Percentiles rank a stretch among this genome's conserved stretches.
Evolutionary conservation across 352 stramenopile genomes (phyloP).

Genomic region (Phytophthora pinifolia): DNA sequence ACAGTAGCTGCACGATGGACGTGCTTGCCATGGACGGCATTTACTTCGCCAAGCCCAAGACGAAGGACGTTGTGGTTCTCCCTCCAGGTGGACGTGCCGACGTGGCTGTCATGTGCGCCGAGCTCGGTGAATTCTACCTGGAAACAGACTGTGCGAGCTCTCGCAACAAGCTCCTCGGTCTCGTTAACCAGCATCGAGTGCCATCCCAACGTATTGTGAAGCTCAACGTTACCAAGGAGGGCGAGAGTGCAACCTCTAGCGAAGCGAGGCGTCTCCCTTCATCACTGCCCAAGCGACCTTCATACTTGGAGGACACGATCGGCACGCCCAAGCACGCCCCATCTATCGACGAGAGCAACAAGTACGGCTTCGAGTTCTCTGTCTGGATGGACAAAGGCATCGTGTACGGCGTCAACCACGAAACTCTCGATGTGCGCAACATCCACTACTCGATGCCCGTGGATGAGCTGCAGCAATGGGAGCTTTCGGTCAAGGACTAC

Average conservation of each 20-base stretch:
- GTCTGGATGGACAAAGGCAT: conserved; percentile 63
- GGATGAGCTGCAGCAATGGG: conserved; percentile 69
- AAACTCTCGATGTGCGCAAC: conserved; percentile 39
- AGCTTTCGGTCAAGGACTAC: conserved; percentile 63
- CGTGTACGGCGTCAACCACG: conserved; percentile 66
- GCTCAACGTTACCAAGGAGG: conserved; percentile 35
- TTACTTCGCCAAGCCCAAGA: conserved; percentile 46
- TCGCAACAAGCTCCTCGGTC: conserved; percentile 60
- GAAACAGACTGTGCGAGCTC: conserved; percentile 60
- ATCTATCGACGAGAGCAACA: conserved; percentile 34
- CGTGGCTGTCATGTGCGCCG: conserved; percentile 52
- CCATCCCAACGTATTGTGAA: conserved; percentile 65
- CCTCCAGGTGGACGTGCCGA: conserved; percentile 68
- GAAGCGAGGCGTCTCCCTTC: conserved; percentile 36
- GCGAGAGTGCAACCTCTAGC: conserved; percentile 16
- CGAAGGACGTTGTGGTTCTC: conserved; percentile 57
- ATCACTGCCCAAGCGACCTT: conserved; percentile 45
- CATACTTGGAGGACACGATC: conserved; percentile 57
- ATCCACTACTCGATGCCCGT: conserved; percentile 74
- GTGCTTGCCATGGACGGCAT: conserved; percentile 75
- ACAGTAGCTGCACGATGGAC: conserved; percentile 47
- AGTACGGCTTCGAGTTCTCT: conserved; percentile 77
- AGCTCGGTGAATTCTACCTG: conserved; percentile 59
- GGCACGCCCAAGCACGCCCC: conserved; percentile 16
- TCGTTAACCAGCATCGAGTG: conserved; percentile 65